phyloP scores from a whole-genome alignment of 495 filamentous ascomycete genomes.

The Cercophora scortea region DNA sequence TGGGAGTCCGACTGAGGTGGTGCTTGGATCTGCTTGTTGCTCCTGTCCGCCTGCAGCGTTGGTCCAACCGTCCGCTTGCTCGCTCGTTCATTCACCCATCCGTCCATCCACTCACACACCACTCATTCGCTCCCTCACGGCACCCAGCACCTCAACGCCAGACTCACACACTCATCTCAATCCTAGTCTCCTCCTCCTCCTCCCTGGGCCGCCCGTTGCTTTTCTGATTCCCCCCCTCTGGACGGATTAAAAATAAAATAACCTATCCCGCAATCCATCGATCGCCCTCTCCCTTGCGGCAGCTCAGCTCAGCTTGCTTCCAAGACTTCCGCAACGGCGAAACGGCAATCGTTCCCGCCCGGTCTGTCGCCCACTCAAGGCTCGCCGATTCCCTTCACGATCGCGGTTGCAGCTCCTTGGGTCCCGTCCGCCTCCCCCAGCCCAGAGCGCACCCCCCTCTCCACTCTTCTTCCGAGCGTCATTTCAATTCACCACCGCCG shows the following conservation, averaged over 20 bases:
- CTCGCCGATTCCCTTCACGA: constrained; percentile 1
- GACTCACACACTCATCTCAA: too few species aligned
- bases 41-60: constrained; percentile 10
- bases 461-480: constrained; percentile 24
- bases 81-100: too few species aligned
- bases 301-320: constrained; percentile 1
- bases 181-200: too few species aligned
- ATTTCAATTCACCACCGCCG: constrained; percentile 27
- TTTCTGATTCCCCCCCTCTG: too few species aligned
- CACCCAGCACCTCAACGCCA: not conserved
- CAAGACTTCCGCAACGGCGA: not conserved
- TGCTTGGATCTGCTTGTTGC: not conserved
- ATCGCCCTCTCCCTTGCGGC: not conserved
- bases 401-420: not conserved
- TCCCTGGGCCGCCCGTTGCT: too few species aligned
- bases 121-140: constrained; percentile 1
- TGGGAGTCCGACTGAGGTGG: too few species aligned
- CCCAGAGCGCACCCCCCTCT: constrained; percentile 6
- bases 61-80: constrained; percentile 8
- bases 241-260: too few species aligned
- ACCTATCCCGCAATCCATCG: too few species aligned
- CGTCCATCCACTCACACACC: constrained; percentile 4
- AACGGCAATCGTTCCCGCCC: not conserved
- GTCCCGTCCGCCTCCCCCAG: too few species aligned
- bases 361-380: not conserved